Evolutionary conservation across 164 flowering plant genomes (phyloP), one percentile per base, ranked within the genome.

Genomic region (Annona squamosa): DNA sequence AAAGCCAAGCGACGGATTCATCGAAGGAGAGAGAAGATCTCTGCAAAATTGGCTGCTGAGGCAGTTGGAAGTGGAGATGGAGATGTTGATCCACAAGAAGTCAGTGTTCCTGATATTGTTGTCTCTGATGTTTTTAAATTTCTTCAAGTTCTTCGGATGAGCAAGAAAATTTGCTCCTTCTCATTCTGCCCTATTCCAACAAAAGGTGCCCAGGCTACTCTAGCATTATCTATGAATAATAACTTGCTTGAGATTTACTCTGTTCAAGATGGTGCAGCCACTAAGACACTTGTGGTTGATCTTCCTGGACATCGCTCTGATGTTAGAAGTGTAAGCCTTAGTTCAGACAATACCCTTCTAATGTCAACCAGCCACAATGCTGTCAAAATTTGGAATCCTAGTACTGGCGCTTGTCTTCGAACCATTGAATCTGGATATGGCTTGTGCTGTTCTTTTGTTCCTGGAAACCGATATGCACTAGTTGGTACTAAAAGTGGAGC

Each of bases 381-480:
- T 9, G 86, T 86, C 41, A 96, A 96, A 81, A 84, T 96, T 72
- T 96, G 99, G 98, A 96, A 93, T 72, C 97, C 99, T 65, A 96
- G 89, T 74, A 85, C 94, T 70, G 91, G 97, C 69, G 83, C 90
- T 73, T 91, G 97, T 78, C 91, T 96, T 71, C 81, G 94, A 41
- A 96, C 98, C 3, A 88, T 96, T 77, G 98, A 91, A 69, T 93
- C 98, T 63, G 95, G 87, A 17, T 87, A 82, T 81, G 99, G 98
- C 66, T 78, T 91, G 7, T 96, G 98, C 81, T 80, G 97, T 74
- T 72, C 90, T 37, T 88, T 96, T 81, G 81, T 84, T 75, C 97
- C 98, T 70, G 83, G 85, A 16, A 88, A 89, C 74, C 86, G 88
- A 80, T 93, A 87, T 85, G 97, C 95, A 4, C 72, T 93, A 65